Conservation (phyloP, 208 protist genomes). For the Zelonia costaricensis region DNA sequence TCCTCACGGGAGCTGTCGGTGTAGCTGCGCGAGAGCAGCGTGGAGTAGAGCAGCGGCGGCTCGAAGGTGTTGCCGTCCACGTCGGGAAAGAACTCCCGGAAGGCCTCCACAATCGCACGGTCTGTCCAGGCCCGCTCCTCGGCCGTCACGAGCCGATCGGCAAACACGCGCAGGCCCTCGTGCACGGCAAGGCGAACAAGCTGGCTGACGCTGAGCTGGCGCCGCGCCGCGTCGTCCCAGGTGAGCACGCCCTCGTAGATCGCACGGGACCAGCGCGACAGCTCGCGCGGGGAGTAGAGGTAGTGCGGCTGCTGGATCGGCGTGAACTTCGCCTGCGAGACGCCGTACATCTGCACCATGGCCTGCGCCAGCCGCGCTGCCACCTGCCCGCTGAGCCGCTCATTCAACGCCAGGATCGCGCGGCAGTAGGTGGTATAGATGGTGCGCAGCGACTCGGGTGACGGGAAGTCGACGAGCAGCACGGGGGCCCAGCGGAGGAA, state of each 20-base stretch:
- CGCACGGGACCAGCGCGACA: conserved; percentile 98
- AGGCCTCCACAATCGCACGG: conserved; percentile 63
- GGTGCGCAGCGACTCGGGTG: conserved; percentile 93
- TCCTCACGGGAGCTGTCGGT: conserved; percentile 81
- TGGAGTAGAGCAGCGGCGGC: conserved; percentile 96
- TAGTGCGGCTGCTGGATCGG: conserved; percentile 98
- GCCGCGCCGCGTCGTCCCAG: conserved; percentile 50
- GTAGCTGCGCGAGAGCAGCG: conserved; percentile 95
- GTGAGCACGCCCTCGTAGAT: conserved; percentile 94
- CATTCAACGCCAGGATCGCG: conserved; percentile 84
- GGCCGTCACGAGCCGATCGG: conserved; percentile 91
- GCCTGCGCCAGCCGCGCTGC: conserved; percentile 80
- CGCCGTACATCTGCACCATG: conserved; percentile 97
- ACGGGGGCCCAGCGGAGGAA: conserved; percentile 98
- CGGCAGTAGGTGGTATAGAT: conserved; percentile 99
- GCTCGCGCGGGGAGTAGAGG: conserved; percentile 98
- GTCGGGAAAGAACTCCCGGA: conserved; percentile 86
- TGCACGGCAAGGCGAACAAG: conserved; percentile 96
- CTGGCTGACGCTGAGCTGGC: conserved; percentile 28
- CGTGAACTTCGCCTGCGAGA: conserved; percentile 94
- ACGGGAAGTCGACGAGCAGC: conserved; percentile 99
- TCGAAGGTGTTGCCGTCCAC: conserved; percentile 55
- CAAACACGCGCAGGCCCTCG: conserved; percentile 98
- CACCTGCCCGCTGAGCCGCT: conserved; percentile 30
- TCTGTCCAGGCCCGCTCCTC: conserved; percentile 97